Conservation (phyloP, 495 filamentous ascomycete genomes). For the Sporormia fimetaria region DNA sequence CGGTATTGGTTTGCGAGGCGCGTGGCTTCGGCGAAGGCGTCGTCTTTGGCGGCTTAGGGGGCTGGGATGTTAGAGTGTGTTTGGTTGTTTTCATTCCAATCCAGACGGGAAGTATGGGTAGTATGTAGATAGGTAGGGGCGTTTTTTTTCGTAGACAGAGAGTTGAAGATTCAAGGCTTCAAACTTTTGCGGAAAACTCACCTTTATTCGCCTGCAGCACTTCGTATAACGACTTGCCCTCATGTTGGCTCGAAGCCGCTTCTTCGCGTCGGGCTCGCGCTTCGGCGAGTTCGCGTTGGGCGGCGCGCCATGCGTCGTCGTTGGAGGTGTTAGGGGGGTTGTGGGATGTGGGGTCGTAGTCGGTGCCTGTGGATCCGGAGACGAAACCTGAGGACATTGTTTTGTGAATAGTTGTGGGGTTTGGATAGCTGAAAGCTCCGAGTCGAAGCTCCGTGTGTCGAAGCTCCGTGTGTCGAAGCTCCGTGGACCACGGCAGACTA, state of each 20-base stretch:
- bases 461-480: no score
- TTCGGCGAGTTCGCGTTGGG: slow-evolving; percentile 71
- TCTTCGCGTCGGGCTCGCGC: slow-evolving; percentile 60
- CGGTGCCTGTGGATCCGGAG: slow-evolving; percentile 70
- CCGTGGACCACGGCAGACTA: no score
- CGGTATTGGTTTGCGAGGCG: slow-evolving; percentile 89
- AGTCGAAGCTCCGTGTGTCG: no score
- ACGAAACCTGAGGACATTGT: slow-evolving; percentile 64
- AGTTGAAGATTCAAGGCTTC: not conserved
- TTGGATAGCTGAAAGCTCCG: slow-evolving; percentile 50
- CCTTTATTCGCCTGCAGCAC: slow-evolving; percentile 91
- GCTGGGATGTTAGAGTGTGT: slow-evolving; percentile 45
- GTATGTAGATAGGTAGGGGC: no score
- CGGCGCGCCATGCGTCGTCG: slow-evolving; percentile 64
- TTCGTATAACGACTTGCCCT: slow-evolving; percentile 70
- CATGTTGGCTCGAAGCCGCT: slow-evolving; percentile 43
- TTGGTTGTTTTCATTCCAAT: no score
- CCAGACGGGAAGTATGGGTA: no score
- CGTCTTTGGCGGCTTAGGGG: slow-evolving; percentile 74
- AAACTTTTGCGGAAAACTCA: slow-evolving; percentile 29
- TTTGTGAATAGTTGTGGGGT: slow-evolving; percentile 22
- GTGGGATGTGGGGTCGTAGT: slow-evolving; percentile 44
- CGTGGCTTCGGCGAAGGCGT: slow-evolving; percentile 77
- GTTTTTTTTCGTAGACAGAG: not conserved
- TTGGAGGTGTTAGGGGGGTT: no score